A percentile compares a stretch with the other conserved stretches of the same genome.
Evolutionary conservation across 257 asterid genomes (phyloP).

Genomic region (Fraxinus excelsior): DNA sequence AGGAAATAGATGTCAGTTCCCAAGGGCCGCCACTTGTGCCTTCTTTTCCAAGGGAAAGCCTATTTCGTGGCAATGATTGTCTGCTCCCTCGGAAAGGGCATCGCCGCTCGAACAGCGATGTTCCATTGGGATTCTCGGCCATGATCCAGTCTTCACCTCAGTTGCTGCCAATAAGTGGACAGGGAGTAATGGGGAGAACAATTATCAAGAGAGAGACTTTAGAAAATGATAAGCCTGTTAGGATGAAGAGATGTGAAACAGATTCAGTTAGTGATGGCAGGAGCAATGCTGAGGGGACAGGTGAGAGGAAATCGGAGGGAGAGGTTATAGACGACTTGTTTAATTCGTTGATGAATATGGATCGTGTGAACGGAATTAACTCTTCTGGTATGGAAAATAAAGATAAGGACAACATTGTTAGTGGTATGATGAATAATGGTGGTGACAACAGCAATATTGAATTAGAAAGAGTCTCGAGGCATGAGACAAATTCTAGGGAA

Average conservation of each 20-base stretch:
- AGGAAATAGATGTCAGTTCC: constrained; percentile 67
- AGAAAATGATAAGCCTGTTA: constrained; percentile 35
- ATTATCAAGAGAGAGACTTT: constrained; percentile 30
- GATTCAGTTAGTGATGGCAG: constrained; percentile 27
- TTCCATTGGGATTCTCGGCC: constrained; percentile 73
- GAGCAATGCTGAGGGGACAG: constrained; percentile 34
- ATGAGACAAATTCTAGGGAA: constrained; percentile 36
- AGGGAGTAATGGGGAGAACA: constrained; percentile 34
- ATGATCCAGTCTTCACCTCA: constrained; percentile 83
- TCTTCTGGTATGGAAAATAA: constrained; percentile 31
- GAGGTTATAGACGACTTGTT: constrained; percentile 65
- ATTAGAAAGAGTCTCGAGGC: constrained; percentile 34
- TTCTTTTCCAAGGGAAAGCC: not conserved
- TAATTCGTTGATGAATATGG: constrained; percentile 56
- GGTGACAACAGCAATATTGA: constrained; percentile 33
- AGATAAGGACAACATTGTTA: constrained; percentile 36
- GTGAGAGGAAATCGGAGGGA: constrained; percentile 53
- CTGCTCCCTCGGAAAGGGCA: constrained; percentile 80
- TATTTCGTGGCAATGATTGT: constrained; percentile 46
- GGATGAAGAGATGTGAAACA: constrained; percentile 35
- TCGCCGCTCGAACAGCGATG: constrained; percentile 81
- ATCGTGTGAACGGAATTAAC: constrained; percentile 32
- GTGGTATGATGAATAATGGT: constrained; percentile 27
- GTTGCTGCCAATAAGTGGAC: constrained; percentile 70
- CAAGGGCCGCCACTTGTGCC: constrained; percentile 33